Conservation (phyloP, 371 early-diverging fungal genomes). For the Dichotomocladium elegans region DNA sequence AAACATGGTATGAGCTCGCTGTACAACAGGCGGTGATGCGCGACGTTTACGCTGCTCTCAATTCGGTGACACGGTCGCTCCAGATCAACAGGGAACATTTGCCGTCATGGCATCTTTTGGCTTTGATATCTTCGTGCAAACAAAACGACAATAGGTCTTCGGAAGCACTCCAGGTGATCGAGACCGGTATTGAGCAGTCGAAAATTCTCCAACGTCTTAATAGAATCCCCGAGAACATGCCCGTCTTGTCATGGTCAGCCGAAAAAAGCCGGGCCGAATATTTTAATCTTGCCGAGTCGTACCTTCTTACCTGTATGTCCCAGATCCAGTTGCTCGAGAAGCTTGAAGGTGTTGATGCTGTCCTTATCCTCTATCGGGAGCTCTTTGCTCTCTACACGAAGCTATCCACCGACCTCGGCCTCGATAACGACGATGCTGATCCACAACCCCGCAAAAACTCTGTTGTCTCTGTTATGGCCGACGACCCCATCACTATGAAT, state of each 20-base stretch:
- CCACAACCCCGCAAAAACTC: neutral
- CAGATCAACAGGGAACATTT: conserved; percentile 54
- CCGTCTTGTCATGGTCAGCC: conserved; percentile 17
- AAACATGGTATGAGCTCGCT: conserved; percentile 72
- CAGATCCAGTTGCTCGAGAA: conserved; percentile 22
- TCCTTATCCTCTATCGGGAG: conserved; percentile 47
- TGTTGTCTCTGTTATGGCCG: neutral
- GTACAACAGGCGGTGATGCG: conserved; percentile 76
- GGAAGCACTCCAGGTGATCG: conserved; percentile 66
- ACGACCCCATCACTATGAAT: neutral
- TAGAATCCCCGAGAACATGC: conserved; percentile 27
- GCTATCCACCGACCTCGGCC: conserved; percentile 26
- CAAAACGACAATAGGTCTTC: conserved; percentile 6
- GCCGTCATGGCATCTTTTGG: conserved; percentile 84
- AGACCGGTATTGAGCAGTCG: conserved; percentile 62
- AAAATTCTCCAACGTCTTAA: neutral
- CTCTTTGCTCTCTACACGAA: conserved; percentile 61
- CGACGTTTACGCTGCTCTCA: conserved; percentile 63
- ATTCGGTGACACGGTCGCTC: conserved; percentile 56
- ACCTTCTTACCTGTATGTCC: conserved; percentile 20
- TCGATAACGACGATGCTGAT: neutral
- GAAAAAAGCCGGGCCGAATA: conserved; percentile 14
- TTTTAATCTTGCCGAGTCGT: conserved; percentile 21
- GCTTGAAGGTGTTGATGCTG: conserved; percentile 49
- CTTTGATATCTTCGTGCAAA: conserved; percentile 63